phyloP scores from a whole-genome alignment of 2,329 filamentous ascomycete genomes.

The Claviceps quebecensis region DNA sequence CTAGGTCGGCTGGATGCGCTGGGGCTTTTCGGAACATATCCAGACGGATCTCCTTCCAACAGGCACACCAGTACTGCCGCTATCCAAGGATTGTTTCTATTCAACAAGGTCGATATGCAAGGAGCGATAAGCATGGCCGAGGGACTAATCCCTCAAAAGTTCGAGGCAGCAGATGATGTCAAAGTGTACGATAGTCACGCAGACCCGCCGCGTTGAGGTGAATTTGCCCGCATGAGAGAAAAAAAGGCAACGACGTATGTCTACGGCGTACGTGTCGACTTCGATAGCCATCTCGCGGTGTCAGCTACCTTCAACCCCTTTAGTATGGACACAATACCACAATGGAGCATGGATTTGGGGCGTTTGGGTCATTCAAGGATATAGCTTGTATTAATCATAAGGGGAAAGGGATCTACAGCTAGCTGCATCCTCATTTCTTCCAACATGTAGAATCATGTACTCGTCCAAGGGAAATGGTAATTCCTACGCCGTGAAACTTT shows the following conservation, averaged over 20 bases:
- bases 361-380: background rate
- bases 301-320: background rate
- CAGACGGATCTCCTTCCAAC: constrained; percentile 30
- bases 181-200: background rate
- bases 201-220: background rate
- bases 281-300: background rate
- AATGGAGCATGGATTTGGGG: background rate
- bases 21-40: constrained; percentile 50
- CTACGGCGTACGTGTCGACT: background rate
- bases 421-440: background rate
- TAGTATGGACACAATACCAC: background rate
- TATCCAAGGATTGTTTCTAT: constrained; percentile 85
- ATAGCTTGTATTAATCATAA: background rate
- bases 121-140: constrained; percentile 74
- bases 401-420: background rate
- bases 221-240: background rate
- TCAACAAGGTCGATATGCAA: constrained; percentile 83
- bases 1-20: constrained; percentile 54
- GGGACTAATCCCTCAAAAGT: constrained; percentile 43
- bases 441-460: background rate
- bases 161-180: constrained; percentile 29
- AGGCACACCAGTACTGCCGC: constrained; percentile 70
- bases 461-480: background rate
- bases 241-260: background rate
- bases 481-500: background rate